phyloP scores from a whole-genome alignment of 2,329 filamentous ascomycete genomes.

The Aspergillus chevalieri region DNA sequence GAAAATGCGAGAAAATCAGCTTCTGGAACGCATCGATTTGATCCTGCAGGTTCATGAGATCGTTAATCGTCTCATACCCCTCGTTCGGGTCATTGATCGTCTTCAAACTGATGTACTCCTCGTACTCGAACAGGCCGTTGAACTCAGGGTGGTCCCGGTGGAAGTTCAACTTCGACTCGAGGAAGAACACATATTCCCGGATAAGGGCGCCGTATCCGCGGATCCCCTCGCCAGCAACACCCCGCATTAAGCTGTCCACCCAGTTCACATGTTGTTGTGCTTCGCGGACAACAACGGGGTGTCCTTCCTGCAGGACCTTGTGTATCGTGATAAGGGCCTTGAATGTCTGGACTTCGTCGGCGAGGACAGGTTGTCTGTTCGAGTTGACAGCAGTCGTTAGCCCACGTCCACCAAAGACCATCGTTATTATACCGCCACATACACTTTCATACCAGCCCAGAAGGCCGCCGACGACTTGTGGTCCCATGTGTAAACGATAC shows the following conservation, averaged over 20 bases:
- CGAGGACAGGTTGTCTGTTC: slow-evolving; percentile 83
- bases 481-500: slow-evolving; percentile 99
- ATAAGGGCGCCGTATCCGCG: slow-evolving; percentile 86
- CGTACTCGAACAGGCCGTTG: slow-evolving; percentile 97
- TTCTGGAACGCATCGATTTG: slow-evolving; percentile 99
- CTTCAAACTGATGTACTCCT: slow-evolving; percentile 97
- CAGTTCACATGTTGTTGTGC: slow-evolving; percentile 82
- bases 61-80: slow-evolving; percentile 87
- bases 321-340: slow-evolving; percentile 96
- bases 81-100: slow-evolving; percentile 98
- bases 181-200: slow-evolving; percentile 91
- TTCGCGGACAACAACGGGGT: slow-evolving; percentile 79
- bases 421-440: slow-evolving; percentile 29
- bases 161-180: slow-evolving; percentile 91
- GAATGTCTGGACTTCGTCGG: slow-evolving; percentile 98
- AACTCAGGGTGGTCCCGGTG: slow-evolving; percentile 96
- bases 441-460: slow-evolving; percentile 99
- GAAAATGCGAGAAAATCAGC: slow-evolving; percentile 94
- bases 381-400: slow-evolving; percentile 1
- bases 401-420: background rate
- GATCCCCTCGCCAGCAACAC: slow-evolving; percentile 73
- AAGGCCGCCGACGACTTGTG: slow-evolving; percentile 93
- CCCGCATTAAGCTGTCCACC: slow-evolving; percentile 87
- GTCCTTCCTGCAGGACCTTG: slow-evolving; percentile 95
- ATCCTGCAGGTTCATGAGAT: slow-evolving; percentile 93